Evolutionary conservation across 106 monocot genomes (phyloP).

Genomic region (Dendrobium huoshanense): DNA sequence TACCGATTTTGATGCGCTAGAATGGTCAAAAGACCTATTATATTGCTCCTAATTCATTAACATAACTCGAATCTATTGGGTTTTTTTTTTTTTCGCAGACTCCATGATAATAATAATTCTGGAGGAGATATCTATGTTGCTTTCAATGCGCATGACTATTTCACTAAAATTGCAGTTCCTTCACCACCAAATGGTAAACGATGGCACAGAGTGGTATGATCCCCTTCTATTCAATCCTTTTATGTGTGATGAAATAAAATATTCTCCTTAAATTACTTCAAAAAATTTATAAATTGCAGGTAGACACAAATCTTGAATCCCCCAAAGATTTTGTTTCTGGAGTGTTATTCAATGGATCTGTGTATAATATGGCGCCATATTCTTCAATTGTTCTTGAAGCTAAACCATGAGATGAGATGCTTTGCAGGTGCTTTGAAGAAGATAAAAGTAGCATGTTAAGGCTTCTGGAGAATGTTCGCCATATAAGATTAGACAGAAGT

Average conservation of each 20-base stretch:
- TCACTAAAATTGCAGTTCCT: conserved; percentile 55
- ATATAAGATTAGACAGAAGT: no score
- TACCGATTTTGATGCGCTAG: not conserved
- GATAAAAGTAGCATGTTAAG: no score
- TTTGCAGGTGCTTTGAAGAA: not conserved
- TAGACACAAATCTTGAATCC: conserved; percentile 77
- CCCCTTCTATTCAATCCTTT: not conserved
- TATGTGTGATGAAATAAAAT: no score
- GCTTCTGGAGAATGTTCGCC: no score
- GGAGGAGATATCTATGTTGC: conserved; percentile 82
- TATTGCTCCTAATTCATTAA: not conserved
- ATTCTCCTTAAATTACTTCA: no score
- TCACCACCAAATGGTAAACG: conserved; percentile 47
- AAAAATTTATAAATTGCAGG: conserved; percentile 32
- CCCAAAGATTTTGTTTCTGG: conserved; percentile 64
- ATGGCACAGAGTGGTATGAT: conserved; percentile 91
- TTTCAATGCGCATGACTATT: conserved; percentile 89
- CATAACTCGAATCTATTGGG: no score
- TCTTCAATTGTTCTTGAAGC: conserved; percentile 82
- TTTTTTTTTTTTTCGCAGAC: conserved; percentile 24
- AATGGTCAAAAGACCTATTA: not conserved
- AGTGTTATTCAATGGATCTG: conserved; percentile 10
- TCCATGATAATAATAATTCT: conserved; percentile 63
- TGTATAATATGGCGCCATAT: conserved; percentile 66
- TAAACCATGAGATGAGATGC: conserved; percentile 29